Evolutionary conservation across 176 grass and related monocot species (phyloP).

Genomic region (Ensete glaucum): DNA sequence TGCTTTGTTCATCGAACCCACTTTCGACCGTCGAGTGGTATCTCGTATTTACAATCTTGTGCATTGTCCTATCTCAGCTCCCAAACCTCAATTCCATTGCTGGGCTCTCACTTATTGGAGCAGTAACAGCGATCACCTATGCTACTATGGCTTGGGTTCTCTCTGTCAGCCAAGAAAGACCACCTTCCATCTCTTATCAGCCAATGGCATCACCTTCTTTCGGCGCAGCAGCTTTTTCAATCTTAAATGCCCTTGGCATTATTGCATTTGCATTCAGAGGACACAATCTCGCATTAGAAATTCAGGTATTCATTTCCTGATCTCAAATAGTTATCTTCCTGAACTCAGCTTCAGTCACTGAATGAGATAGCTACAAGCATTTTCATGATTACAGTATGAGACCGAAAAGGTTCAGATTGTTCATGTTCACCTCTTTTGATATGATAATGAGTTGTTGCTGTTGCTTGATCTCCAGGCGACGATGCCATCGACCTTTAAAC

Average conservation of each 20-base stretch:
- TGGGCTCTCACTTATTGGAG: slow-evolving; percentile 81
- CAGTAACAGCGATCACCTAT: slow-evolving; percentile 79
- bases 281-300: slow-evolving; percentile 92
- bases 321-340: background rate
- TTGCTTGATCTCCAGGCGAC: slow-evolving; percentile 49
- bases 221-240: slow-evolving; percentile 40
- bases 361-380: background rate
- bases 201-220: slow-evolving; percentile 41
- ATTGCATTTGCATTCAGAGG: slow-evolving; percentile 95
- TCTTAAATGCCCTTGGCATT: slow-evolving; percentile 84
- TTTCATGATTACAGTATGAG: background rate
- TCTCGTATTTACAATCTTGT: slow-evolving; percentile 81
- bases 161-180: slow-evolving; percentile 56
- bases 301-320: slow-evolving; percentile 52
- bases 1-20: slow-evolving; percentile 56
- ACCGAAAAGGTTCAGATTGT: background rate
- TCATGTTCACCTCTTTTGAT: background rate
- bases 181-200: slow-evolving; percentile 54
- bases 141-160: slow-evolving; percentile 88
- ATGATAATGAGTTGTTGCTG: background rate
- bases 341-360: background rate
- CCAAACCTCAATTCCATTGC: slow-evolving; percentile 97
- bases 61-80: slow-evolving; percentile 88
- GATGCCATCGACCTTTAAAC: slow-evolving; percentile 94
- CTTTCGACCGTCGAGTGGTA: slow-evolving; percentile 95